Percentiles rank a stretch among this genome's conserved stretches.
These are phyloP conservation scores for Secale cereale DNA, from an alignment of 176 grass and related monocot genomes.

Conservation along the genomic window DNA sequence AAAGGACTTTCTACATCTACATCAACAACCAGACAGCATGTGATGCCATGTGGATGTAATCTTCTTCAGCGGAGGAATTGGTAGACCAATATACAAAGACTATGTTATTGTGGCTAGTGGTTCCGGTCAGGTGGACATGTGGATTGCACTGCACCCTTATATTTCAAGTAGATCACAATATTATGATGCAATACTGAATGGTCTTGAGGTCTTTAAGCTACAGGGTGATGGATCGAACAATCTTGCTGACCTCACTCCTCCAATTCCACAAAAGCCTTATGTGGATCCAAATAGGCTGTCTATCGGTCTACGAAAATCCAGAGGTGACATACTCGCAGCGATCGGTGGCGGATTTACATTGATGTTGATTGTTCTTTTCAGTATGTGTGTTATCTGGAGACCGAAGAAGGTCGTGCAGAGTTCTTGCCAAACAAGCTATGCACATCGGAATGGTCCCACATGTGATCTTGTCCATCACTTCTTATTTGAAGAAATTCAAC, in stretches of 20 bases:
- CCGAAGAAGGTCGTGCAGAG: conserved; percentile 21
- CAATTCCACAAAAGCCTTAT: not conserved
- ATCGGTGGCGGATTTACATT: not conserved
- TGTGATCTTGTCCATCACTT: conserved; percentile 38
- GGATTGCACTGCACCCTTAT: conserved; percentile 43
- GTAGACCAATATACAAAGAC: not conserved
- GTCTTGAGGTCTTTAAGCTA: conserved; percentile 51
- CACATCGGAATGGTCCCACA: not conserved
- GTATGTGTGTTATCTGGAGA: conserved; percentile 8
- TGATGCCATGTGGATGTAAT: conserved; percentile 9
- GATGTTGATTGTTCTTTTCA: conserved; percentile 13
- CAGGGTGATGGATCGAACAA: not conserved
- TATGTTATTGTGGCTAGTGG: conserved; percentile 16
- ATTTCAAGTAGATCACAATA: not conserved
- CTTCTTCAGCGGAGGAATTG: not conserved
- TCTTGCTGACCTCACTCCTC: conserved; percentile 11
- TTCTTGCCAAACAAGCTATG: not conserved
- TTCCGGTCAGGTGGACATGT: conserved; percentile 31
- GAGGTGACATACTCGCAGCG: not conserved
- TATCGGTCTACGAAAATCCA: not conserved
- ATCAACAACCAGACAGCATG: conserved; percentile 26
- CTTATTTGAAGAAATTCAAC: conserved; percentile 37
- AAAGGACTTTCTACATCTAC: conserved; percentile 24
- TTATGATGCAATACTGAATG: conserved; percentile 49
- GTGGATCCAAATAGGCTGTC: not conserved